phyloP scores from a whole-genome alignment of 2,329 filamentous ascomycete genomes.

The Monosporascus sp. region DNA sequence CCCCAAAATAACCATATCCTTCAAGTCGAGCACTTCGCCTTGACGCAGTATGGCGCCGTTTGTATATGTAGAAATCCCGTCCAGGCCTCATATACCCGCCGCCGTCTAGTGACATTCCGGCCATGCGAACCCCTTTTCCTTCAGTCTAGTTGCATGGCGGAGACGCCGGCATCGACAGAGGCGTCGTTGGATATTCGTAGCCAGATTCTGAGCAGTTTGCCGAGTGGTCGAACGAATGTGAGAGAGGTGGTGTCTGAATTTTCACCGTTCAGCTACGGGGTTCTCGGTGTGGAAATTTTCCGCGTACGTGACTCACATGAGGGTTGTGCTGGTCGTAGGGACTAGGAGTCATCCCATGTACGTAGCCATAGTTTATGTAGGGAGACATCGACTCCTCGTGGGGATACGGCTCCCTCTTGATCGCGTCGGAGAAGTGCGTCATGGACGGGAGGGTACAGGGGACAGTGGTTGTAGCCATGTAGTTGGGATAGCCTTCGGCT shows the following conservation, averaged over 20 bases:
- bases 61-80: neutral
- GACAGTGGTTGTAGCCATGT: conserved; percentile 45
- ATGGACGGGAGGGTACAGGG: conserved; percentile 60
- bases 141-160: conserved; percentile 36
- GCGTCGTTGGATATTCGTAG: conserved; percentile 63
- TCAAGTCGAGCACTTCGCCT: conserved; percentile 8
- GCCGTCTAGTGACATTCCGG: neutral
- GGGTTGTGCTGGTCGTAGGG: conserved; percentile 64
- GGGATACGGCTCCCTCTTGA: conserved; percentile 60
- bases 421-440: conserved; percentile 56
- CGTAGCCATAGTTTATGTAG: conserved; percentile 63
- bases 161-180: conserved; percentile 67
- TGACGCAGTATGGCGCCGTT: conserved; percentile 1
- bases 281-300: conserved; percentile 35
- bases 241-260: conserved; percentile 68
- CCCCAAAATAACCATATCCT: neutral
- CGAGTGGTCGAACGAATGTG: conserved; percentile 67
- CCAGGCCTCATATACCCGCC: neutral
- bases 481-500: conserved; percentile 48
- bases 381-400: conserved; percentile 57
- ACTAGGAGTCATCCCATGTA: conserved; percentile 53
- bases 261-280: conserved; percentile 44
- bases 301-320: conserved; percentile 64
- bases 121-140: neutral
- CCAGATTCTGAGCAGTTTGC: conserved; percentile 55